phyloP scores from a whole-genome alignment of 1,284 basidiomycete species.

The Calocybe gambosa region DNA sequence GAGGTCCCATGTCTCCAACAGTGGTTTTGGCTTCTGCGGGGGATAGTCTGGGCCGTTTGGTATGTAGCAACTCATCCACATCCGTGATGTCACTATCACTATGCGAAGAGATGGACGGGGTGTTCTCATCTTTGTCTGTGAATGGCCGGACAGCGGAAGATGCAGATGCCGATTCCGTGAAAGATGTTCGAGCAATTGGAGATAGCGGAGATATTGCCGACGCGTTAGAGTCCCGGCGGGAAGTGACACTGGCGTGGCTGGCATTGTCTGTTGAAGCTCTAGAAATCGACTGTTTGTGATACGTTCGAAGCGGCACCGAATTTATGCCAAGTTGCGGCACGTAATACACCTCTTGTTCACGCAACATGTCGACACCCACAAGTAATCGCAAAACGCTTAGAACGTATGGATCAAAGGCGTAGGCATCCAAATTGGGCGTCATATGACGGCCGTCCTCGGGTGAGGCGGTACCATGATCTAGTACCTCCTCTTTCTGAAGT shows the following conservation, averaged over 20 bases:
- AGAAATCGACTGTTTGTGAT: conserved; percentile 15
- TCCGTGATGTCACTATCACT: conserved; percentile 19
- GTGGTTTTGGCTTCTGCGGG: conserved; percentile 12
- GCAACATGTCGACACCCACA: conserved; percentile 54
- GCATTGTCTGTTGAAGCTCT: background rate
- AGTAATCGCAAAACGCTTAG: conserved; percentile 50
- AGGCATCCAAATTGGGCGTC: conserved; percentile 42
- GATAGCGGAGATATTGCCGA: conserved; percentile 23
- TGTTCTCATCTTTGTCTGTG: conserved; percentile 13
- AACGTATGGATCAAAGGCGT: conserved; percentile 46
- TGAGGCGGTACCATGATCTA: conserved; percentile 51
- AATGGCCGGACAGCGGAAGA: conserved; percentile 19
- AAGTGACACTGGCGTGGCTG: conserved; percentile 9
- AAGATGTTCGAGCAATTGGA: conserved; percentile 22
- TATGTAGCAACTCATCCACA: conserved; percentile 21
- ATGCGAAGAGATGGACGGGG: conserved; percentile 16
- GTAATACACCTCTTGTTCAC: conserved; percentile 60
- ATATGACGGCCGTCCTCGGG: conserved; percentile 41
- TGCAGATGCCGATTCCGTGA: conserved; percentile 24
- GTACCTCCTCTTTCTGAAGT: conserved; percentile 52
- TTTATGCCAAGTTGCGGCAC: conserved; percentile 41
- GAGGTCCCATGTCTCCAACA: conserved; percentile 15
- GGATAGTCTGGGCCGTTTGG: conserved; percentile 17
- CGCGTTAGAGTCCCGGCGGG: conserved; percentile 21
- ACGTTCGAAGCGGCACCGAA: conserved; percentile 22